Evolutionary conservation across 352 stramenopile species (phyloP), one percentile per base, ranked within the genome.

Genomic region (Pilasporangium apinafurcum): DNA sequence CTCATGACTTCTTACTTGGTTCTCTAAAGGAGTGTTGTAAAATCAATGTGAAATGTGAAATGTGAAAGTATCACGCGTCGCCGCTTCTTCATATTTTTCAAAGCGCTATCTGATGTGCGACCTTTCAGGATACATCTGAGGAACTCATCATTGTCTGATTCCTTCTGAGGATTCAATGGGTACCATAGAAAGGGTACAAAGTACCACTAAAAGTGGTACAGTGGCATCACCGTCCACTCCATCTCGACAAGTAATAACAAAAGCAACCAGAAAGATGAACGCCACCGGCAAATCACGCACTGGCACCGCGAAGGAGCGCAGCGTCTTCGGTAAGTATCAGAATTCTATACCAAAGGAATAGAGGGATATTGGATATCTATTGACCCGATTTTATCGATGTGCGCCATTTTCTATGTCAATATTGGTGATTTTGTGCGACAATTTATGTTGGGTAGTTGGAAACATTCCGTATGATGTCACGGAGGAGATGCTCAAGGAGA

Each of bases 401-500:
- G 16, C 22, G 6, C 26, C 6, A 21, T 37, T 58, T 22, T 39
- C 46, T 33, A 6, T 56, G 8, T 32, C 12, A 17, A 14, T 27
- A 24, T 9, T 42, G 24, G 22, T 42, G n/a, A 30, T 40, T 21
- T 57, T 22, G 17, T 35, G 45, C 34, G 47, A 9, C 1, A 39
- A 13, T 44, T 58, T 18, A 25, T 35, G 53, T 30, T 45, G 32
- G 24, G 9, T 53, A 93, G 81, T 93, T 32, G 81, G 81, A 48
- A 93, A 93, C 55, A 93, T 93, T 39, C 81, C 81, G 36, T 93
- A 93, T 56, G 81, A 93, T 72, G 81, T 93, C 33, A 86, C 81
- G 10, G 81, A 93, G 35, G 81, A 93, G 8, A 78, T 78, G 76
- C 78, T 93, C 29, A 83, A 83, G 50, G 78, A 93, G 54, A 85